A percentile compares a stretch with the other conserved stretches of the same genome.
Conservation (phyloP, 345 rosid species). For the Punica granatum region DNA sequence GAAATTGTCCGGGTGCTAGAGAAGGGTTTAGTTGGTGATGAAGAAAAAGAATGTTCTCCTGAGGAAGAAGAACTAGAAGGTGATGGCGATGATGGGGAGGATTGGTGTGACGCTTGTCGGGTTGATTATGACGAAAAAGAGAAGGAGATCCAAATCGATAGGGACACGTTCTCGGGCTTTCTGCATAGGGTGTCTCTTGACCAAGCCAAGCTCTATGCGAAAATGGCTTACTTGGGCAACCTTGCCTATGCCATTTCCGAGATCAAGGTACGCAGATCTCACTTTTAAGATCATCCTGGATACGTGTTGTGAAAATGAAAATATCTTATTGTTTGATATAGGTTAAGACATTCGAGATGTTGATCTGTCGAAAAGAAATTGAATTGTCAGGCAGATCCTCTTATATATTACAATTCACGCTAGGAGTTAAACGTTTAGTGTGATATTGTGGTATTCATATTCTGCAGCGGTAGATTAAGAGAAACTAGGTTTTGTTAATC, state of each 20-base stretch:
- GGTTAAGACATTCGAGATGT: not conserved
- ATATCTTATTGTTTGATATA: not conserved
- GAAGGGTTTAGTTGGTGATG: conserved; percentile 3
- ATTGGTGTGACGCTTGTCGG: conserved; percentile 44
- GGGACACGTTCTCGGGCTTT: conserved; percentile 64
- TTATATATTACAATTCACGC: not conserved
- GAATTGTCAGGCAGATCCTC: not conserved
- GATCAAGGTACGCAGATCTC: conserved; percentile 41
- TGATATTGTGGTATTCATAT: not conserved
- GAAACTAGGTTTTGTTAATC: not conserved
- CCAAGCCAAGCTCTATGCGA: conserved; percentile 70
- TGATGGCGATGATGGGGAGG: conserved; percentile 21
- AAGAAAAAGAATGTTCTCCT: not conserved
- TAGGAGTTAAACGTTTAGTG: not conserved
- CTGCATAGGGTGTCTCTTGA: conserved; percentile 51
- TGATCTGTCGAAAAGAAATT: not conserved
- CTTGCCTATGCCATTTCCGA: conserved; percentile 72
- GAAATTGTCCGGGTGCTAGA: conserved; percentile 9
- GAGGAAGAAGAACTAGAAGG: not conserved
- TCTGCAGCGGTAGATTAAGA: not conserved
- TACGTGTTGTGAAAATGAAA: not conserved
- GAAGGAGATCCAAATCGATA: conserved; percentile 40
- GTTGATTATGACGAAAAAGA: conserved; percentile 30
- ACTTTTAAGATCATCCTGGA: not conserved
- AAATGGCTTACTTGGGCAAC: conserved; percentile 70